Percentiles rank a stretch among this genome's conserved stretches.
phyloP scores from a whole-genome alignment of 1,284 basidiomycete genomes.

The Porodaedalea pini region DNA sequence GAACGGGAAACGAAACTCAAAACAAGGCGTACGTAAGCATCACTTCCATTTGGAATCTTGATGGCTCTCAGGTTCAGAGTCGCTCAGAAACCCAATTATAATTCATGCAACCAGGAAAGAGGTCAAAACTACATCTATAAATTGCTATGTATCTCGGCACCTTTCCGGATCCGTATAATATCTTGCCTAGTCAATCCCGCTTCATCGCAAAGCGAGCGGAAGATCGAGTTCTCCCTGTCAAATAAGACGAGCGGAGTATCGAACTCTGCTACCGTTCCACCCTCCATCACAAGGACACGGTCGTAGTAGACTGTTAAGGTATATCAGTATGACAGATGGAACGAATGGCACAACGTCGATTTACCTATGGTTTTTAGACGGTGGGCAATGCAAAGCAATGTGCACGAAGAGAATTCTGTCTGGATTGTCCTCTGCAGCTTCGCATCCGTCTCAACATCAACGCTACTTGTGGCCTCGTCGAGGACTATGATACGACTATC shows the following conservation, averaged over 20 bases:
- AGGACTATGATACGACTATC: constrained; percentile 65
- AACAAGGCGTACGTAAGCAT: constrained; percentile 5
- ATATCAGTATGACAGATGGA: neutral
- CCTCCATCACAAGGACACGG: constrained; percentile 72
- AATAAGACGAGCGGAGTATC: constrained; percentile 78
- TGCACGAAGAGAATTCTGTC: constrained; percentile 60
- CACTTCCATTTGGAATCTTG: neutral
- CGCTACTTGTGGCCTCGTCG: constrained; percentile 79
- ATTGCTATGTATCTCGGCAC: neutral
- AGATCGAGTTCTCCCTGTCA: constrained; percentile 64
- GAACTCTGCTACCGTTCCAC: constrained; percentile 67
- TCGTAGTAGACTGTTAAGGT: constrained; percentile 60
- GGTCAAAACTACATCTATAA: neutral
- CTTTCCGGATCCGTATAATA: constrained; percentile 38
- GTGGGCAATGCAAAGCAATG: constrained; percentile 73
- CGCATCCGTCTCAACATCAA: constrained; percentile 80
- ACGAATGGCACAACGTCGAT: constrained; percentile 23
- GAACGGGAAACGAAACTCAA: constrained; percentile 11
- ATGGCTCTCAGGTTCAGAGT: too few species aligned
- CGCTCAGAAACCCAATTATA: too few species aligned
- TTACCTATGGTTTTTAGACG: constrained; percentile 71
- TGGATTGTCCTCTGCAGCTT: constrained; percentile 75
- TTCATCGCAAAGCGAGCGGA: constrained; percentile 74
- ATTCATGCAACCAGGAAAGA: too few species aligned
- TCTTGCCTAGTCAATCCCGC: constrained; percentile 59